A percentile compares a stretch with the other conserved stretches of the same genome.
Evolutionary conservation across 202 grass and related monocot species (phyloP).

Genomic region (Brachypodium distachyon): DNA sequence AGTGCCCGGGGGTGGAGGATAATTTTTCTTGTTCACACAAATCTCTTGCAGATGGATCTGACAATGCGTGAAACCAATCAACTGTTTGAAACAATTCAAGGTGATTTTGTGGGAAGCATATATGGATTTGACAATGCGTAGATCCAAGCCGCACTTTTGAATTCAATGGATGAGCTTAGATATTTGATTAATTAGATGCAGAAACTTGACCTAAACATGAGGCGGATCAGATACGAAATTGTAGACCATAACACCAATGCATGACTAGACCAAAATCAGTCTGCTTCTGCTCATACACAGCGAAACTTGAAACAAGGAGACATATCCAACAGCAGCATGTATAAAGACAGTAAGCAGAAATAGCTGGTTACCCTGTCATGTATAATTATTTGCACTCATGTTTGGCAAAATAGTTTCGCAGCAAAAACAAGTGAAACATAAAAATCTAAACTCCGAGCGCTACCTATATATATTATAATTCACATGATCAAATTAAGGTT

Average conservation of each 20-base stretch:
- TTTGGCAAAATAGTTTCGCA: not conserved
- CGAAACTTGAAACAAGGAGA: not conserved
- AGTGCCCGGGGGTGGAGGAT: too few relatives aligned
- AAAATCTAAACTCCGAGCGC: not conserved
- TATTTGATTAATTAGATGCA: too few relatives aligned
- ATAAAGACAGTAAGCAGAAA: not conserved
- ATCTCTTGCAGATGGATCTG: too few relatives aligned
- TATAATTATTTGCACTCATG: not conserved
- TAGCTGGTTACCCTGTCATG: not conserved
- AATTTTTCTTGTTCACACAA: too few relatives aligned
- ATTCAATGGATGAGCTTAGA: too few relatives aligned
- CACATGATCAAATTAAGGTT: conserved; percentile 5
- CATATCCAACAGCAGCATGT: not conserved
- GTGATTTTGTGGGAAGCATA: too few relatives aligned
- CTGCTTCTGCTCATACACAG: not conserved
- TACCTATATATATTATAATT: conserved; percentile 18
- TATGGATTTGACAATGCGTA: too few relatives aligned
- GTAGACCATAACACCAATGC: not conserved
- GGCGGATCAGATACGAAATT: too few relatives aligned
- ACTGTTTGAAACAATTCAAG: too few relatives aligned
- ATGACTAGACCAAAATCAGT: not conserved
- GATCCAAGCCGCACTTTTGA: too few relatives aligned
- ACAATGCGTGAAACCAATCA: too few relatives aligned
- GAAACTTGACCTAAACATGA: too few relatives aligned
- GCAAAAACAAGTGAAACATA: not conserved